A percentile compares a stretch with the other conserved stretches of the same genome.
These are phyloP conservation scores for Ustilago tritici DNA, from an alignment of 1,284 basidiomycete species.

Conservation along the genomic window DNA sequence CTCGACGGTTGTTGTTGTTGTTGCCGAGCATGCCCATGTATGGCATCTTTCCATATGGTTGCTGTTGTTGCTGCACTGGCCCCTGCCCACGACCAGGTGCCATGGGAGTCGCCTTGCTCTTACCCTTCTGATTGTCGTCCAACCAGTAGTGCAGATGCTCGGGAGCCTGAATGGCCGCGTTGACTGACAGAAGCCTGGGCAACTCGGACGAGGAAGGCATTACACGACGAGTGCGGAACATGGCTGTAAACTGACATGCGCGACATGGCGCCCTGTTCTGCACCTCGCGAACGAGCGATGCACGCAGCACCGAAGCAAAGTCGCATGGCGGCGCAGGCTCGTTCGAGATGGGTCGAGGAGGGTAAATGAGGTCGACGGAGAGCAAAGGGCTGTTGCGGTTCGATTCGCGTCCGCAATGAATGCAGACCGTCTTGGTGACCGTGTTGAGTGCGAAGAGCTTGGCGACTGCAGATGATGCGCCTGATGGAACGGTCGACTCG, in stretches of 20 bases:
- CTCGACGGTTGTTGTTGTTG: conserved; percentile 21
- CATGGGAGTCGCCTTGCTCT: conserved; percentile 4
- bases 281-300: conserved; percentile 83
- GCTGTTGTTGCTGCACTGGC: conserved; percentile 18
- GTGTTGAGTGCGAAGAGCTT: conserved; percentile 48
- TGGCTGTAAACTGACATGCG: conserved; percentile 73
- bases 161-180: conserved; percentile 82
- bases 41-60: conserved; percentile 22
- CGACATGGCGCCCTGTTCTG: conserved; percentile 87
- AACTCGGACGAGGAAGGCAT: conserved; percentile 74
- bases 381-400: conserved; percentile 52
- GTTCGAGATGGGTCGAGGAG: conserved; percentile 76
- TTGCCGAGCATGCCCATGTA: conserved; percentile 26
- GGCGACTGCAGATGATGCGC: conserved; percentile 16
- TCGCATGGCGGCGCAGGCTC: conserved; percentile 74
- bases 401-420: conserved; percentile 81
- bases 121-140: conserved; percentile 71
- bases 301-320: conserved; percentile 80
- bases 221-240: conserved; percentile 76
- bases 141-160: conserved; percentile 84
- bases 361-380: conserved; percentile 85
- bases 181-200: conserved; percentile 88
- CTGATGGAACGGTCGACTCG: conserved; percentile 5
- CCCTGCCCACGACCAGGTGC: conserved; percentile 8
- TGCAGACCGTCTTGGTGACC: conserved; percentile 75